Percentiles rank a stretch among this genome's conserved stretches.
phyloP scores from a whole-genome alignment of 2,329 filamentous ascomycete species.

The Biscogniauxia sp. region DNA sequence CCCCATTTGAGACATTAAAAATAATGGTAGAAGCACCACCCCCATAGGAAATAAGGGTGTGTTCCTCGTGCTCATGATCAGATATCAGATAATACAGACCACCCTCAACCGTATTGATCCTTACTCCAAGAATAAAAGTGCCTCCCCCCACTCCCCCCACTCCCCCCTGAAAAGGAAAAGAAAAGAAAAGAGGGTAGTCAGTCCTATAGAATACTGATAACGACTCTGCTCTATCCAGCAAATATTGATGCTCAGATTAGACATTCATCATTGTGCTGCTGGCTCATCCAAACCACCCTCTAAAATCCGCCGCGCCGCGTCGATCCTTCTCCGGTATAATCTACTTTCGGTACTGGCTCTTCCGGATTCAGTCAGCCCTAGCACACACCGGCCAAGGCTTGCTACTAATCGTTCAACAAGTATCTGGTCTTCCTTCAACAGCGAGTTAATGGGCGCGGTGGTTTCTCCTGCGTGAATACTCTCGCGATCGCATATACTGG shows the following conservation, averaged over 20 bases:
- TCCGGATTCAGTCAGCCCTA: constrained; percentile 55
- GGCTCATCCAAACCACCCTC: constrained; percentile 59
- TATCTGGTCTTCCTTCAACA: constrained; percentile 56
- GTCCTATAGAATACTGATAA: neutral
- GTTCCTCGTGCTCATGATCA: constrained; percentile 10
- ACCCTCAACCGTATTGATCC: constrained; percentile 1
- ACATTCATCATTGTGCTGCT: constrained; percentile 14
- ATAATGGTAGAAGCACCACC: neutral
- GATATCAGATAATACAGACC: constrained; percentile 11
- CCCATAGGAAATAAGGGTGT: neutral
- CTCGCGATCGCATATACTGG: constrained; percentile 39
- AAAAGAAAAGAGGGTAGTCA: constrained; percentile 2
- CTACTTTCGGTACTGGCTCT: constrained; percentile 56
- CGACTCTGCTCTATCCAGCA: neutral
- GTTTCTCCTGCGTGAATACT: constrained; percentile 24
- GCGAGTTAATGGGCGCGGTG: constrained; percentile 43
- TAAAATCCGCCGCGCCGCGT: constrained; percentile 69
- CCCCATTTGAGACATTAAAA: neutral
- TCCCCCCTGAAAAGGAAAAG: constrained; percentile 2
- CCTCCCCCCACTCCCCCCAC: constrained; percentile 1
- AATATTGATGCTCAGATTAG: constrained; percentile 1
- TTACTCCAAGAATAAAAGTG: constrained; percentile 2
- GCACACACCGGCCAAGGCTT: constrained; percentile 58
- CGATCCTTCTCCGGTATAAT: constrained; percentile 68
- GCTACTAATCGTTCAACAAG: constrained; percentile 60